Percentiles rank a stretch among this genome's conserved stretches.
Conservation (phyloP, 179 eudicot species). For the Heliamphora pulchella region DNA sequence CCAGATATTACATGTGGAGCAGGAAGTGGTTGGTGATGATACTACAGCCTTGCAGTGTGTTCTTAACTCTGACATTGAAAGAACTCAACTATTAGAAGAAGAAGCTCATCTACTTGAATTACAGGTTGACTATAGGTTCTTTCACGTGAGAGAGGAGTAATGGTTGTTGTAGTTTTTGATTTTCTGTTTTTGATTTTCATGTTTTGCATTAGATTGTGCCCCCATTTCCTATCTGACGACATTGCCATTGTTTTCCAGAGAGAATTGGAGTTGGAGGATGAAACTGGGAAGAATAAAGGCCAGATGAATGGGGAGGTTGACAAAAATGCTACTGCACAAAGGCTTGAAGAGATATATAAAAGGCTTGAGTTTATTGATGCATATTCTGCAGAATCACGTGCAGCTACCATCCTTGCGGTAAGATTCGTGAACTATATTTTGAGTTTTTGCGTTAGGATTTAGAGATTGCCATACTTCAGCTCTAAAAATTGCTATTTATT, state of each 20-base stretch:
- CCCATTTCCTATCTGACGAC: constrained; percentile 16
- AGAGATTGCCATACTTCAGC: neutral
- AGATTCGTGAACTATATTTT: constrained; percentile 24
- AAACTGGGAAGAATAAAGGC: constrained; percentile 44
- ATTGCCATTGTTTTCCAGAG: constrained; percentile 37
- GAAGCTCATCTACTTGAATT: constrained; percentile 59
- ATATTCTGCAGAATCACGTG: constrained; percentile 91
- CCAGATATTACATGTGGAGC: constrained; percentile 95
- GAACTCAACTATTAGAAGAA: constrained; percentile 77
- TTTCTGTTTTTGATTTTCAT: constrained; percentile 3
- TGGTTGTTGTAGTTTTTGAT: neutral
- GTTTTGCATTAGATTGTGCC: neutral
- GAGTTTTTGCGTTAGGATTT: neutral
- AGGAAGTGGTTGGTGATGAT: constrained; percentile 91
- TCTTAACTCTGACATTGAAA: constrained; percentile 75
- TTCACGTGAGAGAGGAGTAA: neutral
- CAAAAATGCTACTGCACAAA: constrained; percentile 45
- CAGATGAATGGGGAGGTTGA: constrained; percentile 36
- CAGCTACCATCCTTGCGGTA: constrained; percentile 94
- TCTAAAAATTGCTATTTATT: neutral
- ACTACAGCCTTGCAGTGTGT: constrained; percentile 89
- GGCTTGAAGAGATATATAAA: constrained; percentile 85
- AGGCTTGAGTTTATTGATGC: constrained; percentile 91
- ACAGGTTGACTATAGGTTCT: constrained; percentile 46
- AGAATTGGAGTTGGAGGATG: constrained; percentile 52